Evolutionary conservation across 805 yeast genomes (phyloP), one percentile per base, ranked within the genome.

Genomic region (Yamadazyma ubonensis): DNA sequence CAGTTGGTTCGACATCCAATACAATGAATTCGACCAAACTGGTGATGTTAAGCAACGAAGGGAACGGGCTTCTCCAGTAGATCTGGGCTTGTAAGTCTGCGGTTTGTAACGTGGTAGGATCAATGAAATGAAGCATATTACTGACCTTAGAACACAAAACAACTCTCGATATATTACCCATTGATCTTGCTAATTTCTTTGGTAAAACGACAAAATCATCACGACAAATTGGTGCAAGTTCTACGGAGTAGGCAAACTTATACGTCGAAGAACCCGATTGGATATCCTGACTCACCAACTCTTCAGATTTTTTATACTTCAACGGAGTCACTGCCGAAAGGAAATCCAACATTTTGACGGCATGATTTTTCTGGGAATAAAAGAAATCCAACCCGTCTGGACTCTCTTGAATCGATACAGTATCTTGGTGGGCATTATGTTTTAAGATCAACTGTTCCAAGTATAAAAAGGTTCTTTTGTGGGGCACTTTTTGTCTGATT

Each of bases 191-290:
- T 51, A 91, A 63, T 57, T 83, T 84, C 59, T 83, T 83, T 21
- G 99, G 99, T 50, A 93, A 70, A 23, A 91, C 87, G 18, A 93
- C 96, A 52, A 93, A 72, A 60, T 95, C 99, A 58, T 93, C 99
- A 63, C 93, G 86, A 76, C 99, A 93, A 30, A 95, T 81, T 14
- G 99, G 99, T 2, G 86, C 96, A 51, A 93, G 81, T 66, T 93
- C 99, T 31, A 91, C 85, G 15, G 97, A 87, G 58, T 75, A 91
- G 5, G 97, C 76, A 60, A 91, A 93, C 68, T 93, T 93, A 69
- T 87, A 93, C 41, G 82, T 77, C 18, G 95, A 79, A 15, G 84
- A 72, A 55, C 96, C 93, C 1, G 96, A 81, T 53, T 93, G 99
- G 27, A 86, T 88, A 71, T 95, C 97, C 43, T 82, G 83, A 44